Percentiles rank a stretch among this genome's conserved stretches.
Conservation (phyloP, 176 grass and related monocot genomes). For the Cenchrus fungigraminus region DNA sequence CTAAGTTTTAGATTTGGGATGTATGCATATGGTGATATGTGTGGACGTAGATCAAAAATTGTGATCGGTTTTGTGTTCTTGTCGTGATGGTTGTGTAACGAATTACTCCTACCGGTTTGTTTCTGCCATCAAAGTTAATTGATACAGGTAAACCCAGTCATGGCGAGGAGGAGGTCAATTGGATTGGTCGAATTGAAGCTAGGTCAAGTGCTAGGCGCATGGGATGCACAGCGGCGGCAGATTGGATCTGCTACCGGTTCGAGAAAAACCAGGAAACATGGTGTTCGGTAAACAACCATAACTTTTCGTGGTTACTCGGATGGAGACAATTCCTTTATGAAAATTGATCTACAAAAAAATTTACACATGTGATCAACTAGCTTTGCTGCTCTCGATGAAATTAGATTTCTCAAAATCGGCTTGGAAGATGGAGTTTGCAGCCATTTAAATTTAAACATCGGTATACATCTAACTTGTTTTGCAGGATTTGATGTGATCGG, state of each 20-base stretch:
- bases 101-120: neutral
- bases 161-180: neutral
- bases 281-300: neutral
- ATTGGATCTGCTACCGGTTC: neutral
- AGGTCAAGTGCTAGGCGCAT: neutral
- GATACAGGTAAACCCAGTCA: neutral
- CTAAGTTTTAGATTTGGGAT: neutral
- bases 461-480: neutral
- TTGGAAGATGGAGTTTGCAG: neutral
- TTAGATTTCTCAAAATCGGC: neutral
- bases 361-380: too few relatives aligned
- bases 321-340: neutral
- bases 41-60: neutral
- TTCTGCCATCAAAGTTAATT: neutral
- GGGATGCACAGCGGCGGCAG: neutral
- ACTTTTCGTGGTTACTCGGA: neutral
- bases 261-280: neutral
- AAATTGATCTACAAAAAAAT: too few relatives aligned
- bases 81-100: neutral
- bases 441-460: neutral
- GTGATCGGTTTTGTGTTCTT: neutral
- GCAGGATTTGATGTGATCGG: neutral
- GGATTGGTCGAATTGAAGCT: neutral
- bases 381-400: neutral
- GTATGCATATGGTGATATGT: neutral